Evolutionary conservation across 1,284 basidiomycete species (phyloP).

Genomic region (Tilletia walkeri): DNA sequence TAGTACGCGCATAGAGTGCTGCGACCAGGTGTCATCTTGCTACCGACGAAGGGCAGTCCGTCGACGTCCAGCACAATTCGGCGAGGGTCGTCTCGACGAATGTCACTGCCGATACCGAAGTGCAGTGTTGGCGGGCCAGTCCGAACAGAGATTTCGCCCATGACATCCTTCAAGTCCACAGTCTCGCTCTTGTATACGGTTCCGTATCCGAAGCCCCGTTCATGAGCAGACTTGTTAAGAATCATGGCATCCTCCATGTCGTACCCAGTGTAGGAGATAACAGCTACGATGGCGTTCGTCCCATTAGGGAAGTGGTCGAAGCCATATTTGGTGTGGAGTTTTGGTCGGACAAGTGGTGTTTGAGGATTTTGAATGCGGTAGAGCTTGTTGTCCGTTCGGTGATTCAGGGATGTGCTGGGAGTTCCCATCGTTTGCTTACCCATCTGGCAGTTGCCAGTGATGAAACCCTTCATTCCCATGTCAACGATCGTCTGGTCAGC

Average conservation of each 20-base stretch:
- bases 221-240: slow-evolving; percentile 96
- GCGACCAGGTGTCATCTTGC: slow-evolving; percentile 71
- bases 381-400: slow-evolving; percentile 97
- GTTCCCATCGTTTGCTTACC: slow-evolving; percentile 99
- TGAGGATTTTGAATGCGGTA: slow-evolving; percentile 95
- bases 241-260: slow-evolving; percentile 99
- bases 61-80: slow-evolving; percentile 72
- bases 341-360: slow-evolving; percentile 89
- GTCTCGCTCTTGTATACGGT: slow-evolving; percentile 95
- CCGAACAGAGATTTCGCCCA: slow-evolving; percentile 29
- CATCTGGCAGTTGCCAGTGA: slow-evolving; percentile 67
- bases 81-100: slow-evolving; percentile 33
- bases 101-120: slow-evolving; percentile 74
- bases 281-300: slow-evolving; percentile 95
- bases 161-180: slow-evolving; percentile 80
- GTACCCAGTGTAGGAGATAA: slow-evolving; percentile 99
- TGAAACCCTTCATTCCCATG: neutral
- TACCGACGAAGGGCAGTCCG: slow-evolving; percentile 79
- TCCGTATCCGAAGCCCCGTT: slow-evolving; percentile 95
- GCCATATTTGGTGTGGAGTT: slow-evolving; percentile 88
- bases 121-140: slow-evolving; percentile 61
- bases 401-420: slow-evolving; percentile 82
- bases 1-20: slow-evolving; percentile 73
- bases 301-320: slow-evolving; percentile 99
- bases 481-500: neutral